Conservation (phyloP, 768 basidiomycete genomes). For the Amanita jacksonii region DNA sequence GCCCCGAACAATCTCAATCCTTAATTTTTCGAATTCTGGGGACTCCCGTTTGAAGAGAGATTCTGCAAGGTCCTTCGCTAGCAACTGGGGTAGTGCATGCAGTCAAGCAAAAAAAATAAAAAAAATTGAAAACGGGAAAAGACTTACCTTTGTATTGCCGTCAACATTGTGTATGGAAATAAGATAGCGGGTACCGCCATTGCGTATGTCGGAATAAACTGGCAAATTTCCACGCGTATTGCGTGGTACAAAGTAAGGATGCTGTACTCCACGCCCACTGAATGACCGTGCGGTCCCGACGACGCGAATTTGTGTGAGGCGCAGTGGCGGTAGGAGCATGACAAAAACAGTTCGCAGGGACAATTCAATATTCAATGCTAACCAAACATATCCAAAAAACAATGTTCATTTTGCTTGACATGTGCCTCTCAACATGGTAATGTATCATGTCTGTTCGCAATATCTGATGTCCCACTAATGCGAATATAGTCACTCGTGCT, state of each 20-base stretch:
- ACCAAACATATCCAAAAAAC: no score
- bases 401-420: no score
- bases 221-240: conserved; percentile 61
- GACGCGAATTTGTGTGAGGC: neutral
- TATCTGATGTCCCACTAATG: no score
- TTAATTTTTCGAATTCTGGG: conserved; percentile 37
- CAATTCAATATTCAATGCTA: no score
- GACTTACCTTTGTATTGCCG: conserved; percentile 49
- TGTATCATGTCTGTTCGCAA: no score
- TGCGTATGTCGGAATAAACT: conserved; percentile 68
- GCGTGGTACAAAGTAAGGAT: conserved; percentile 53
- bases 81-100: conserved; percentile 28
- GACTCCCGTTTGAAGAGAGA: conserved; percentile 42
- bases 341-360: no score
- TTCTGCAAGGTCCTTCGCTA: conserved; percentile 45
- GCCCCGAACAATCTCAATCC: conserved; percentile 35
- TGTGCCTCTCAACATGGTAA: no score
- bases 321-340: conserved; percentile 1
- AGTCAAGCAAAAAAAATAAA: conserved; percentile 11
- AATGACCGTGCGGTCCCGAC: neutral
- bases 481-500: no score
- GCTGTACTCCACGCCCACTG: neutral
- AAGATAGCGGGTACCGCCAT: conserved; percentile 48
- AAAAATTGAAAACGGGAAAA: conserved; percentile 2
- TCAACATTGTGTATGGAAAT: conserved; percentile 60